Base-by-base conservation (phyloP, 805 yeast genomes). In the Hanseniaspora nectarophila region DNA sequence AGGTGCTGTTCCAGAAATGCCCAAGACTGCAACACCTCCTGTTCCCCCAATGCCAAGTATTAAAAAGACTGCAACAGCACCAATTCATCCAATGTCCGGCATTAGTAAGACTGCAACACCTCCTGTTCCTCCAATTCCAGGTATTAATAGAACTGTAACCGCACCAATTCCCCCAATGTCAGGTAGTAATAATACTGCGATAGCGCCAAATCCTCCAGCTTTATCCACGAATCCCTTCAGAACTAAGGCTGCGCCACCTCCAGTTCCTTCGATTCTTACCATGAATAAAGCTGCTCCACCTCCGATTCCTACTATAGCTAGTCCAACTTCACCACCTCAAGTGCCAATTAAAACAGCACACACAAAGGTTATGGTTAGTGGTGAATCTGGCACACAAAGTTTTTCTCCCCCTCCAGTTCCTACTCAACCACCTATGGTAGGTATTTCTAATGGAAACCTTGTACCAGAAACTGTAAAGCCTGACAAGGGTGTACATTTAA, bases 321-420 rank as follows among this genome's bases (percentile, higher is more conserved):
- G 5, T 5, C 5, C 5, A 31, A 12, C 15, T 37, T 51, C 62
- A 26, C 60, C 59, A 18, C 59, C 57, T 28, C 49, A 28, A 21
- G 31, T 13, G 13, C 26, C 29, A 21, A 13, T 21, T 21, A 21
- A 20, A 24, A 33, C 39, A 20, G 24, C 16, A 2, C 49, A 56
- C 28, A 58, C 58, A 16, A 43, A 58, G 20, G 34, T 33, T 23
- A 51, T 60, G 18, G n/a, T 12, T 13, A 37, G 20, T 16, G 45
- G 38, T 31, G 53, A 28, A 28, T 28, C 31, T 9, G 12, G 12
- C 8, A 28, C 31, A 28, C 31, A 28, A 28, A 28, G 10, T 6
- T 28, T 57, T 10, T 40, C 50, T 2, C 37, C 51, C 1, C 56
- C 59, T 26, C 54, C 29, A 8, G 28, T 20, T 20, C 46, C 33